Evolutionary conservation across 176 grass and related monocot genomes (phyloP).

Genomic region (Tuctoria greenei): DNA sequence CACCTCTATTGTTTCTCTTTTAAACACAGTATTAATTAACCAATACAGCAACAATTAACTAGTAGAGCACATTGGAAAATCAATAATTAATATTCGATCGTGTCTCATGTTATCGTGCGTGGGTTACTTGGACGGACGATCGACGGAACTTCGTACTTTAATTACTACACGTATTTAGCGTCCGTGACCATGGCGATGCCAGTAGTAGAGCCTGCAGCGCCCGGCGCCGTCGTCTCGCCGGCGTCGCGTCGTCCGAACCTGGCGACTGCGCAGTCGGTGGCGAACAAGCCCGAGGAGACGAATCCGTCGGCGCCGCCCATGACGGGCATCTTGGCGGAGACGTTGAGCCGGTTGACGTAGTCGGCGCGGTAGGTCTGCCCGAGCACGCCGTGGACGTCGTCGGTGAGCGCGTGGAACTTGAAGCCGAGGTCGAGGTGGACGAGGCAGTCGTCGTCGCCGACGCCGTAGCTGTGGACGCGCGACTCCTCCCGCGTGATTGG

Average conservation of each 20-base stretch:
- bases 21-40: no score
- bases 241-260: conserved; percentile 32
- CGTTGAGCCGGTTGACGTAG: conserved; percentile 47
- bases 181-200: conserved; percentile 46
- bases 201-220: no score
- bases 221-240: no score
- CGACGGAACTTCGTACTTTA: no score
- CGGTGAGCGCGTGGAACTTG: conserved; percentile 42
- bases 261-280: conserved; percentile 37
- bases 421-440: conserved; percentile 52
- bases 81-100: no score
- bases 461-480: conserved; percentile 24
- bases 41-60: no score
- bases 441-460: conserved; percentile 34
- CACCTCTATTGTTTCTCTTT: no score
- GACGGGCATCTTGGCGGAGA: conserved; percentile 41
- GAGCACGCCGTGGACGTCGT: conserved; percentile 49
- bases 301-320: conserved; percentile 44
- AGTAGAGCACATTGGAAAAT: no score
- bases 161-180: neutral
- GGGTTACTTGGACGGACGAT: no score
- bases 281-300: conserved; percentile 35
- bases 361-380: conserved; percentile 50
- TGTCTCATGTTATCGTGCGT: no score
- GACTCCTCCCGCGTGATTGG: conserved; percentile 46